Base-by-base conservation (phyloP, 2,329 filamentous ascomycete species). In the Purpureocillium lavendulum region DNA sequence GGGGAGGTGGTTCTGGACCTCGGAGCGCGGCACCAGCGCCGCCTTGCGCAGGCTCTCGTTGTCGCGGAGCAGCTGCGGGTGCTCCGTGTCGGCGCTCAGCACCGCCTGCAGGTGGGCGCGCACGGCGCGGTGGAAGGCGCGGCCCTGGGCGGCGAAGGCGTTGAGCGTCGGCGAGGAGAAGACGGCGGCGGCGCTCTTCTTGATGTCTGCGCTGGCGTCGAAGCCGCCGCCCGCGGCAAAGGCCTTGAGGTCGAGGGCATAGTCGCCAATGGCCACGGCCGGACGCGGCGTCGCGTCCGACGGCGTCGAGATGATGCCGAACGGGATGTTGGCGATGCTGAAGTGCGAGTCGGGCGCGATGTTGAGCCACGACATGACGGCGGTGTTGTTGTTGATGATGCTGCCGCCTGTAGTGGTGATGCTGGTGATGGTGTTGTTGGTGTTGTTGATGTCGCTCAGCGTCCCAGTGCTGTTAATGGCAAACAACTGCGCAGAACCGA, bases 261-360 rank as follows among this genome's bases (percentile, higher is more conserved):
- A 66, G 26, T 80, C 72, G 36, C 85, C 86, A 49, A 92, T 83
- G 9, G 84, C 84, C 43, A 85, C 64, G 12, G 83, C 85, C 9
- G 79, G 72, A 21, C 80, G 79, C 2, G 71, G 82, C 18, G 68
- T 68, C 10, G 68, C 51, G 42, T 75, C 69, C 6, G 67, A 59
- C 3, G 69, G 47, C 1, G 82, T 82, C 24, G 79, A 82, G 55
- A 92, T 85, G 65, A 92, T 80, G 52, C 86, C 86, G 54, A 90
- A 90, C 2, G 86, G 86, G 39, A 92, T 82, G 56, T 92, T 92
- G 53, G 81, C 77, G 38, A 90, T 65, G 8, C 84, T 87, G 62
- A 89, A 89, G 51, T 53, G 49, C 12, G 49, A 52, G 16, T 46
- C 43, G 9, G 47, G 40, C 14, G 49, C 35, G 40, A 57, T 49